Conservation (phyloP, 2,329 filamentous ascomycete species). For the Fusarium mexicanum region DNA sequence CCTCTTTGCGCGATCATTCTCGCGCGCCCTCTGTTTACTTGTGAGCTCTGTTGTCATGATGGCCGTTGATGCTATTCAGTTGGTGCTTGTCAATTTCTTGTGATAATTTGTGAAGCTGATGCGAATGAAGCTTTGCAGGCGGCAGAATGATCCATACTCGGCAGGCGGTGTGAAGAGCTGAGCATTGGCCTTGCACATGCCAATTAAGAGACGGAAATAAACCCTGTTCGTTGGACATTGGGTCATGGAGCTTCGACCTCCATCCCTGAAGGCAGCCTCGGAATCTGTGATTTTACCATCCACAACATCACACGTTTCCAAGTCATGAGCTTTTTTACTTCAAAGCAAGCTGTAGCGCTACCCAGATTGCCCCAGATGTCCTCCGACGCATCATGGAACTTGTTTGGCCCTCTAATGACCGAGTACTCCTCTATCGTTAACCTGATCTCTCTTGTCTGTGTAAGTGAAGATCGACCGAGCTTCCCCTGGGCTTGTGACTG, state of each 20-base stretch:
- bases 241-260: conserved; percentile 21
- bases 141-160: conserved; percentile 27
- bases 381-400: conserved; percentile 39
- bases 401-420: conserved; percentile 41
- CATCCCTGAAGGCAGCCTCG: conserved; percentile 28
- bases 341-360: conserved; percentile 22
- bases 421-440: conserved; percentile 48
- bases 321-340: conserved; percentile 39
- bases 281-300: conserved; percentile 36
- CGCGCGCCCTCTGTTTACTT: conserved; percentile 72
- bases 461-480: conserved; percentile 40
- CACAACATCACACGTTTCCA: conserved; percentile 34
- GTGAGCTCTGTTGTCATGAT: conserved; percentile 45
- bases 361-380: conserved; percentile 41
- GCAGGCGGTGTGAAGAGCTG: conserved; percentile 41
- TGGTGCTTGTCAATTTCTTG: conserved; percentile 1
- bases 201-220: conserved; percentile 20
- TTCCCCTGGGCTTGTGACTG: conserved; percentile 17
- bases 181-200: conserved; percentile 28
- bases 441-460: conserved; percentile 52
- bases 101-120: conserved; percentile 26
- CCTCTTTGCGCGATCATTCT: conserved; percentile 68
- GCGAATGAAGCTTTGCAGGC: conserved; percentile 18
- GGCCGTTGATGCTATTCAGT: conserved; percentile 6
- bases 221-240: conserved; percentile 24